Percentiles rank a stretch among this genome's conserved stretches.
These are phyloP conservation scores for Austroboletus niveus DNA, from an alignment of 1,284 basidiomycete species.

Conservation along the genomic window DNA sequence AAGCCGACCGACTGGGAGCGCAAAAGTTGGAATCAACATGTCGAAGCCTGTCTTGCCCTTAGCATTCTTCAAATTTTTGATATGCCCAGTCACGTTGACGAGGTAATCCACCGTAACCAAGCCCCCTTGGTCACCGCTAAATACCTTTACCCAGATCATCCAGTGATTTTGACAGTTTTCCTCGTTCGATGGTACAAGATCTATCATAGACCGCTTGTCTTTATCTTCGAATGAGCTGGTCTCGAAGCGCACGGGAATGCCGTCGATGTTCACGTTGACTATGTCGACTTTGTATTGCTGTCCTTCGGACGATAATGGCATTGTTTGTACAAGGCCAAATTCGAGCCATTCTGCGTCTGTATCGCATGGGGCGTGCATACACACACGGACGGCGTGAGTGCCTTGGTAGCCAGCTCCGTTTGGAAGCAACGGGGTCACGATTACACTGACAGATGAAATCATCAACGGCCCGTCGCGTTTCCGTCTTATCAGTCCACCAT, in stretches of 20 bases:
- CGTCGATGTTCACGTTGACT: conserved; percentile 58
- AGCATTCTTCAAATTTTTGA: conserved; percentile 30
- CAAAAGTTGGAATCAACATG: conserved; percentile 65
- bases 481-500: conserved; percentile 26
- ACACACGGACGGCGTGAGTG: conserved; percentile 59
- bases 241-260: conserved; percentile 61
- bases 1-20: conserved; percentile 60
- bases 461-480: conserved; percentile 56
- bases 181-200: conserved; percentile 45
- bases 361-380: conserved; percentile 54
- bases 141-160: conserved; percentile 63
- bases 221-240: conserved; percentile 41
- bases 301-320: conserved; percentile 9
- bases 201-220: conserved; percentile 34
- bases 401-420: conserved; percentile 32
- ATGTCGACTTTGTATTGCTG: conserved; percentile 50
- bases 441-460: conserved; percentile 57
- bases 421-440: conserved; percentile 51
- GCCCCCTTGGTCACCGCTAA: conserved; percentile 49
- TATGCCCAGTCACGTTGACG: conserved; percentile 36
- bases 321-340: conserved; percentile 62
- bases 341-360: conserved; percentile 67
- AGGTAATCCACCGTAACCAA: conserved; percentile 63
- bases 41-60: conserved; percentile 37
- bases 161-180: conserved; percentile 51